phyloP scores from a whole-genome alignment of 2,329 filamentous ascomycete genomes.

The Pezicula rhizophila region DNA sequence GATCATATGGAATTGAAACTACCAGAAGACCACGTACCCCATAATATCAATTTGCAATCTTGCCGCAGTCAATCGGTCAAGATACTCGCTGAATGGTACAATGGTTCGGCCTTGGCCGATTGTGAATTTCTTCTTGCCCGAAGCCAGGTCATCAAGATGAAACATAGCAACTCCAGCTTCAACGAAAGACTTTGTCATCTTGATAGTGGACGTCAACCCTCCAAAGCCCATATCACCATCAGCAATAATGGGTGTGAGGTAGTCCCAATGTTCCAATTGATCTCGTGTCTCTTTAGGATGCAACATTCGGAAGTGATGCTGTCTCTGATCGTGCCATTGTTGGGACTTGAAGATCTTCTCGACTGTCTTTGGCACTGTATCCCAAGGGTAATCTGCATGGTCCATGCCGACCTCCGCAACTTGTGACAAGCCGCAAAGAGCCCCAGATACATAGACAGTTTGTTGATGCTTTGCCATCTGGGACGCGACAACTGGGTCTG shows the following conservation, averaged over 20 bases:
- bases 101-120: conserved; percentile 34
- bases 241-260: conserved; percentile 33
- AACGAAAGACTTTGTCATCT: conserved; percentile 35
- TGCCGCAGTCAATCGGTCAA: conserved; percentile 29
- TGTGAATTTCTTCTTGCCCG: conserved; percentile 39
- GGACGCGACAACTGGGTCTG: conserved; percentile 29
- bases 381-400: conserved; percentile 36
- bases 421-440: conserved; percentile 33
- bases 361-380: conserved; percentile 35
- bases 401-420: conserved; percentile 33
- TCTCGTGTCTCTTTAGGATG: conserved; percentile 26
- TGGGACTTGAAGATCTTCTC: conserved; percentile 34
- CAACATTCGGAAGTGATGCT: conserved; percentile 31
- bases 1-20: neutral
- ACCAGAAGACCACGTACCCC: conserved; percentile 16
- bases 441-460: conserved; percentile 36
- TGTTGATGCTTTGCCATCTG: conserved; percentile 33
- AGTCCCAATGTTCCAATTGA: conserved; percentile 32
- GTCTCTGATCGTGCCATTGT: conserved; percentile 35
- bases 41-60: conserved; percentile 36
- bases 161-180: conserved; percentile 37
- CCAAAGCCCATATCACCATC: conserved; percentile 39
- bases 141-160: conserved; percentile 36
- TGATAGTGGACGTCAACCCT: conserved; percentile 32
- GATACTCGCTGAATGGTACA: conserved; percentile 34